phyloP scores from a whole-genome alignment of 441 rosid species.

The Eruca vesicaria region DNA sequence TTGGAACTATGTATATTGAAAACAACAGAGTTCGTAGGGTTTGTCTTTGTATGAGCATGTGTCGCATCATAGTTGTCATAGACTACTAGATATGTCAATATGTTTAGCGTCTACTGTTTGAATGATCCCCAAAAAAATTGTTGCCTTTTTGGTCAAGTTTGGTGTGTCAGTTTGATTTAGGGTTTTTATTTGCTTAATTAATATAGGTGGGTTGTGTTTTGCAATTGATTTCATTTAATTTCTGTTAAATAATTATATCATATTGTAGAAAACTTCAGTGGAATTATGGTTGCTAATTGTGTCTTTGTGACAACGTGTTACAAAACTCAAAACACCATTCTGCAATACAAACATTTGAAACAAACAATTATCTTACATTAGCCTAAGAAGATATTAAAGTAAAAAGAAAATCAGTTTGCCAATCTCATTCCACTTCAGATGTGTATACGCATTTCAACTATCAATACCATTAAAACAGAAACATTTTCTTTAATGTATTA shows the following conservation, averaged over 20 bases:
- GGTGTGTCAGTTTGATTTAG: not conserved
- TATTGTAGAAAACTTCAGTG: not conserved
- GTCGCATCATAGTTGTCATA: constrained; percentile 22
- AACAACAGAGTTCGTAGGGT: constrained; percentile 12
- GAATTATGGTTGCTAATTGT: not conserved
- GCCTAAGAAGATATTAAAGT: not conserved
- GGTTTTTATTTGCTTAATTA: not conserved
- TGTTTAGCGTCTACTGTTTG: constrained; percentile 1
- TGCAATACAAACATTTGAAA: not conserved
- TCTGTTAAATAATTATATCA: not conserved
- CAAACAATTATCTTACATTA: not conserved
- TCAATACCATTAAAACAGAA: too few relatives aligned
- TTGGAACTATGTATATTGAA: not conserved
- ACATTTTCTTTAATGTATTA: too few relatives aligned
- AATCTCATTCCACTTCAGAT: not conserved
- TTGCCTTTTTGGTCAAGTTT: not conserved
- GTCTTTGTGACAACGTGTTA: not conserved
- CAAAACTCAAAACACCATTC: not conserved
- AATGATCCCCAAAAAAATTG: constrained; percentile 27
- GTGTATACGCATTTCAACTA: not conserved
- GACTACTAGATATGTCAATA: constrained; percentile 1
- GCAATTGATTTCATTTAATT: not conserved
- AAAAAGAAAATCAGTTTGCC: too few relatives aligned
- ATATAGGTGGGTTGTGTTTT: not conserved
- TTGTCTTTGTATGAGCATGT: constrained; percentile 31